Percentiles rank a stretch among this genome's conserved stretches.
Evolutionary conservation across 768 basidiomycete species (phyloP).

Genomic region (Panus rudis): DNA sequence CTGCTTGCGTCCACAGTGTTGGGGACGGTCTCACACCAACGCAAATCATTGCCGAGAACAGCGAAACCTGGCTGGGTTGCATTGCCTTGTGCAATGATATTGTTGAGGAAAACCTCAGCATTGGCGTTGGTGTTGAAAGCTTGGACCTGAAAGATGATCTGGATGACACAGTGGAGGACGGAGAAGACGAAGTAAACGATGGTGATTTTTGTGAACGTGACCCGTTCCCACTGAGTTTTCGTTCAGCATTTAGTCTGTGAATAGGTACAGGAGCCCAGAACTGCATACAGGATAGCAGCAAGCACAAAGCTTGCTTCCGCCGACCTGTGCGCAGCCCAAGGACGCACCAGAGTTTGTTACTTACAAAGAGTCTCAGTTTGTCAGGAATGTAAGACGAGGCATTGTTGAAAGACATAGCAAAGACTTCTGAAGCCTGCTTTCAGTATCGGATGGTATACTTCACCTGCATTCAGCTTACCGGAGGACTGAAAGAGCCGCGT

Average conservation of each 20-base stretch:
- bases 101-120: constrained; percentile 46
- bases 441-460: background rate
- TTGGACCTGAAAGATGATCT: constrained; percentile 60
- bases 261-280: too few relatives aligned
- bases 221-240: constrained; percentile 52
- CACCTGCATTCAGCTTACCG: too few relatives aligned
- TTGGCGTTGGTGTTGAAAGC: constrained; percentile 59
- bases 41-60: constrained; percentile 43
- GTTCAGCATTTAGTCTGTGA: background rate
- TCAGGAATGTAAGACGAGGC: constrained; percentile 32
- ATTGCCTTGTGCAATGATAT: constrained; percentile 44
- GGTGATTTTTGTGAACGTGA: constrained; percentile 63
- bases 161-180: constrained; percentile 55
- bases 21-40: constrained; percentile 52
- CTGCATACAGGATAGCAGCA: too few relatives aligned
- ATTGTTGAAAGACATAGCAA: constrained; percentile 34
- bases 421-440: background rate
- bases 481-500: too few relatives aligned
- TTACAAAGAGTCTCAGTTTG: constrained; percentile 43
- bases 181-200: constrained; percentile 63
- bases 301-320: too few relatives aligned
- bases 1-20: constrained; percentile 20
- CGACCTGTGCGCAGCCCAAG: too few relatives aligned
- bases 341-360: too few relatives aligned
- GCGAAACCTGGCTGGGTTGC: constrained; percentile 44